phyloP scores from a whole-genome alignment of 2,329 filamentous ascomycete genomes.

The Alternaria consortialis region DNA sequence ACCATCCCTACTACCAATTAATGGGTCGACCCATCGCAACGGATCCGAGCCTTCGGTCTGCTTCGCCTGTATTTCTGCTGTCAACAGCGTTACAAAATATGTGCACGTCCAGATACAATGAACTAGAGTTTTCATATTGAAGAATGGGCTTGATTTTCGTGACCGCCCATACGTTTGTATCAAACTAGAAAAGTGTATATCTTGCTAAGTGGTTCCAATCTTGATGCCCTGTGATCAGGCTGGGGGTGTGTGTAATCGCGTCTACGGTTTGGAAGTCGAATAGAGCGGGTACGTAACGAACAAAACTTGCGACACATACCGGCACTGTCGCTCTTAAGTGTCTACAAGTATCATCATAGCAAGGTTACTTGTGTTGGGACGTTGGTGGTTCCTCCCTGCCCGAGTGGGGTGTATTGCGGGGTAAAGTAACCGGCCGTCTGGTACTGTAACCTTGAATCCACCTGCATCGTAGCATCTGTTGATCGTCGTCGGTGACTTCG shows the following conservation, averaged over 20 bases:
- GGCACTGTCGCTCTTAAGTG: neutral
- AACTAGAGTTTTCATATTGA: constrained; percentile 5
- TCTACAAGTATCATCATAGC: neutral
- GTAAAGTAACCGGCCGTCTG: constrained; percentile 26
- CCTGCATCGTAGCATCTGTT: neutral
- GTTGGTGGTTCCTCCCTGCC: constrained; percentile 29
- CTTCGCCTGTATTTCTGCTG: neutral
- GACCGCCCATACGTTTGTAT: neutral
- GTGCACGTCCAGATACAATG: neutral
- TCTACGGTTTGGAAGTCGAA: neutral
- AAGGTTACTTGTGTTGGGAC: constrained; percentile 29
- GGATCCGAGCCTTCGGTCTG: constrained; percentile 31
- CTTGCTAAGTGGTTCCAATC: neutral
- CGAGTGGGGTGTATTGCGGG: constrained; percentile 37
- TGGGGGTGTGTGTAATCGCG: neutral
- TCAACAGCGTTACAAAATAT: constrained; percentile 1
- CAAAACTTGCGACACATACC: neutral
- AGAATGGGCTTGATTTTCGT: neutral
- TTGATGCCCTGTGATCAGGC: neutral
- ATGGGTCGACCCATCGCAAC: constrained; percentile 52
- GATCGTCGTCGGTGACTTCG: neutral
- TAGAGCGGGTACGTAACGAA: neutral
- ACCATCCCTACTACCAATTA: constrained; percentile 56
- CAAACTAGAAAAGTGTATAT: neutral
- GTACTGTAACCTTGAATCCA: constrained; percentile 11